Conservation (phyloP, 768 basidiomycete genomes). For the Punctularia strigosozonata region DNA sequence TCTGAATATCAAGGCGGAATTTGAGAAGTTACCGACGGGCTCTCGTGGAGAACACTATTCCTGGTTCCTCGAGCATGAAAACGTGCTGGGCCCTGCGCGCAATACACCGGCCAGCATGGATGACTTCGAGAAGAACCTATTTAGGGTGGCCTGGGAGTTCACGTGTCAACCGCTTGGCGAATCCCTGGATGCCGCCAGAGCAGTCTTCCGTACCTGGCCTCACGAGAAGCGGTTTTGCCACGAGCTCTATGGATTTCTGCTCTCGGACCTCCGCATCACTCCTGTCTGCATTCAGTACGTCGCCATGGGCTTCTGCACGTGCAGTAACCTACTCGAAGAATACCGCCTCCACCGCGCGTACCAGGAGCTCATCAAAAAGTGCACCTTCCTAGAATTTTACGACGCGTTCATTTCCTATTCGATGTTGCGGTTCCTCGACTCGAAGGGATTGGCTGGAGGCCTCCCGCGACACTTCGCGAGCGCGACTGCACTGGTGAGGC, state of each 20-base stretch:
- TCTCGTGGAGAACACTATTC: constrained; percentile 19
- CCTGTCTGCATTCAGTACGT: constrained; percentile 3
- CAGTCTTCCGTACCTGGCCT: background rate
- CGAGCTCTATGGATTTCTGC: constrained; percentile 1
- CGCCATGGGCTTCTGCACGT: constrained; percentile 9
- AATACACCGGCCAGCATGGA: background rate
- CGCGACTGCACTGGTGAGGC: background rate
- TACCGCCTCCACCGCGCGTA: constrained; percentile 9
- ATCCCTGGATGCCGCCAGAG: background rate
- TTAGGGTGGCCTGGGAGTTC: constrained; percentile 1
- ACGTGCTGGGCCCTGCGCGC: constrained; percentile 18
- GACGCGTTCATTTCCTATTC: constrained; percentile 14
- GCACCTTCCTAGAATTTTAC: constrained; percentile 24
- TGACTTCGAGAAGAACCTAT: constrained; percentile 3
- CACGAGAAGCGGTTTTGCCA: background rate
- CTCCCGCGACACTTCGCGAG: background rate
- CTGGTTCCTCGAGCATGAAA: constrained; percentile 25
- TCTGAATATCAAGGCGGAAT: constrained; percentile 20
- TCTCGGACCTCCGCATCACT: background rate
- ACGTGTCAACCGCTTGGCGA: constrained; percentile 1
- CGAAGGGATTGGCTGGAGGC: constrained; percentile 7
- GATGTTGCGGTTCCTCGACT: constrained; percentile 16
- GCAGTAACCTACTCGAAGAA: background rate
- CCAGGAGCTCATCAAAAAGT: constrained; percentile 12
- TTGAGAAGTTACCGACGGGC: constrained; percentile 12